phyloP scores from a whole-genome alignment of 1,284 basidiomycete species.

The Trametes pubescens region DNA sequence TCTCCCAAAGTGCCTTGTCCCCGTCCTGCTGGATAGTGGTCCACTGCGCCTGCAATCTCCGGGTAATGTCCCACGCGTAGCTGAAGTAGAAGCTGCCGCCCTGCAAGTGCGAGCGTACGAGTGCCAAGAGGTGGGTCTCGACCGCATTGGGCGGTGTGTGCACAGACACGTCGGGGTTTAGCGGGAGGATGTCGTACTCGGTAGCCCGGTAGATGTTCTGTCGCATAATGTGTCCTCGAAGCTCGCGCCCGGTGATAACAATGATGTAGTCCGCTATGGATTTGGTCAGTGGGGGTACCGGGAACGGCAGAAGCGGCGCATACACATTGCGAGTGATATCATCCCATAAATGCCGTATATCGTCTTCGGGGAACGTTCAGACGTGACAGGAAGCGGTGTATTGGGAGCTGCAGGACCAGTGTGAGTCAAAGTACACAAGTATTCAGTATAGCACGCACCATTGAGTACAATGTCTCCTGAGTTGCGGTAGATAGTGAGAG shows the following conservation, averaged over 20 bases:
- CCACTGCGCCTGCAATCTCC: slow-evolving; percentile 88
- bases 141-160: slow-evolving; percentile 80
- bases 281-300: neutral
- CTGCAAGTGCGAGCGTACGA: slow-evolving; percentile 88
- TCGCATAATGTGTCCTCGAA: slow-evolving; percentile 82
- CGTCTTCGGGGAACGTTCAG: slow-evolving; percentile 65
- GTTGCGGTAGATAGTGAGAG: slow-evolving; percentile 73
- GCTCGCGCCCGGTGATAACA: slow-evolving; percentile 86
- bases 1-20: slow-evolving; percentile 76
- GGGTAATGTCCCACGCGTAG: slow-evolving; percentile 92
- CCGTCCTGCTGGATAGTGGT: slow-evolving; percentile 56
- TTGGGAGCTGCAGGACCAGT: slow-evolving; percentile 56
- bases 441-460: slow-evolving; percentile 51
- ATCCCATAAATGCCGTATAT: slow-evolving; percentile 89
- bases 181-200: slow-evolving; percentile 91
- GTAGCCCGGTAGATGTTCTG: slow-evolving; percentile 91
- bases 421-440: slow-evolving; percentile 1
- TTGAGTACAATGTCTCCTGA: slow-evolving; percentile 79
- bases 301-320: slow-evolving; percentile 42
- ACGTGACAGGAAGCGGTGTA: slow-evolving; percentile 57
- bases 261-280: slow-evolving; percentile 90
- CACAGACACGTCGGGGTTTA: slow-evolving; percentile 74
- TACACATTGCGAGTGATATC: slow-evolving; percentile 87
- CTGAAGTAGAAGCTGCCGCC: slow-evolving; percentile 89
- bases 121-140: slow-evolving; percentile 87